Conservation (phyloP, 108 stramenopile species). For the Nitzschia putrida region DNA sequence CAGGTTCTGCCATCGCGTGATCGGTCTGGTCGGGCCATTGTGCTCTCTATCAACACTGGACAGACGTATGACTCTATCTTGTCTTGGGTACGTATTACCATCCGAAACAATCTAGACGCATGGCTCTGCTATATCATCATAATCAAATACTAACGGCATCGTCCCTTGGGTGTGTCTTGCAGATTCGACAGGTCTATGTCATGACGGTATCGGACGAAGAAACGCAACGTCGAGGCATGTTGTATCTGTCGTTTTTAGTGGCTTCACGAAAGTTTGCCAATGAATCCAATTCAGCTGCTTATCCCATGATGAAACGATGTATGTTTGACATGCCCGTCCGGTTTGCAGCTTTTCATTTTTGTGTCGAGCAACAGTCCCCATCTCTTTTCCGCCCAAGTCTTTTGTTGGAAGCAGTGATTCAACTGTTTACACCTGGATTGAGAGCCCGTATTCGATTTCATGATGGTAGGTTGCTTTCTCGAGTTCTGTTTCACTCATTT, state of each 20-base stretch:
- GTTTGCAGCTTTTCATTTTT: slow-evolving; percentile 9
- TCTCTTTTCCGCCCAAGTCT: background rate
- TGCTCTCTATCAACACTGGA: background rate
- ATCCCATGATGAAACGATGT: too few relatives aligned
- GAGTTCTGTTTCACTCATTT: too few relatives aligned
- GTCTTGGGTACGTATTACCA: background rate
- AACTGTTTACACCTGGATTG: background rate
- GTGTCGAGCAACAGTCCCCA: background rate
- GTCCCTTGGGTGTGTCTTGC: too few relatives aligned
- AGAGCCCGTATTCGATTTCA: slow-evolving; percentile 2
- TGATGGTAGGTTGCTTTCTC: background rate
- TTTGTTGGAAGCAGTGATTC: slow-evolving; percentile 2
- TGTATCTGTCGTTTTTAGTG: background rate
- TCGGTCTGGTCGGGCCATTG: slow-evolving; percentile 11
- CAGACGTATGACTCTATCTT: slow-evolving; percentile 7
- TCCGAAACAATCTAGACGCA: too few relatives aligned
- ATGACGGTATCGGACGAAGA: background rate
- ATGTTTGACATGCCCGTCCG: slow-evolving; percentile 1
- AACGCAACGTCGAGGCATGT: background rate
- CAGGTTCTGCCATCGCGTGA: slow-evolving; percentile 13
- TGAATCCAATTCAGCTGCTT: too few relatives aligned
- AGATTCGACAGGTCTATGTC: background rate
- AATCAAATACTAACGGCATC: too few relatives aligned
- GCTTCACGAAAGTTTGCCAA: background rate
- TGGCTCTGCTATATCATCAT: too few relatives aligned